Conservation (phyloP, 768 basidiomycete genomes). For the Mycena epipterygia region DNA sequence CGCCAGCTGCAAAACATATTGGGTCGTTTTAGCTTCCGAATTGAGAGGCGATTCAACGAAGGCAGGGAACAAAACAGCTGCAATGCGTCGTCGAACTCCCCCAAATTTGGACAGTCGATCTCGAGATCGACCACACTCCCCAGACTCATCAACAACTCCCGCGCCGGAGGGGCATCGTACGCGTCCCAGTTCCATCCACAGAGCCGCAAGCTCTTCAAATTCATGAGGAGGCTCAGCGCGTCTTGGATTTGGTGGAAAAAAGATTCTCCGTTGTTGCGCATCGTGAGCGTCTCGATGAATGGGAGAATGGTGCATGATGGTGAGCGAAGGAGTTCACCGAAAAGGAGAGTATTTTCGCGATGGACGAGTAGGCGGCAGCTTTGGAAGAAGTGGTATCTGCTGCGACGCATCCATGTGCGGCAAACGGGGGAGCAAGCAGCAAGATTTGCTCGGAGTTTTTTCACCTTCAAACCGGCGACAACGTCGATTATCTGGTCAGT, state of each 20-base stretch:
- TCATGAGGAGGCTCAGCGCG: background rate
- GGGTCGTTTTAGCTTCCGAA: background rate
- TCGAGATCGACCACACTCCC: background rate
- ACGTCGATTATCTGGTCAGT: conserved; percentile 3
- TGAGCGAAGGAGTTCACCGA: conserved; percentile 4
- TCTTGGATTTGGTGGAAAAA: background rate
- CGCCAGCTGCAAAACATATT: background rate
- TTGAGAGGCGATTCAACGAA: background rate
- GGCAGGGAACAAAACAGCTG: background rate
- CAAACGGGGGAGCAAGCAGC: conserved; percentile 10
- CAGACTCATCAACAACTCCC: background rate
- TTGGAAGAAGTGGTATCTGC: conserved; percentile 10
- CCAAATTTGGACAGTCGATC: background rate
- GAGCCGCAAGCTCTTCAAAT: conserved; percentile 2
- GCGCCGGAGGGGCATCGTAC: background rate
- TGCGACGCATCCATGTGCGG: background rate
- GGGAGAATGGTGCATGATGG: background rate
- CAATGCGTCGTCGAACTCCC: conserved; percentile 5
- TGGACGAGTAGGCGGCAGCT: conserved; percentile 1
- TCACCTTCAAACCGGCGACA: background rate
- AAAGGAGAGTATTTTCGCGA: background rate
- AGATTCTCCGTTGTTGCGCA: conserved; percentile 7
- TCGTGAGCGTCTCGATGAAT: background rate
- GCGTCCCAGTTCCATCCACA: background rate
- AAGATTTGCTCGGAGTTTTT: background rate